Percentiles rank a stretch among this genome's conserved stretches.
phyloP scores from a whole-genome alignment of 306 rosid genomes.

The Rubus idaeus region DNA sequence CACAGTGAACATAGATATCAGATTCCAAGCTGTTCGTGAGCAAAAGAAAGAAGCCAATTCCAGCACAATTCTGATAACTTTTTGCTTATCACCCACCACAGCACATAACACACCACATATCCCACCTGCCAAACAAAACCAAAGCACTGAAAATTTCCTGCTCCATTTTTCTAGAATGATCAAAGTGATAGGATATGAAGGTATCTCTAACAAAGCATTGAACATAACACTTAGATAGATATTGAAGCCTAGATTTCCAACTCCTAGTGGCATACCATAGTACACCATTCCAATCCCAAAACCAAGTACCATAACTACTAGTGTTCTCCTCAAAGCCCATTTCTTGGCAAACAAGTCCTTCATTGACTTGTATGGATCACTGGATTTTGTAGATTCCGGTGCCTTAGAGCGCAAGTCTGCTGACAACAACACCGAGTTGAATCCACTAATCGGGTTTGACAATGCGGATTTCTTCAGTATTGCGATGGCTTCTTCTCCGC shows the following conservation, averaged over 20 bases:
- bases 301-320: slow-evolving; percentile 13
- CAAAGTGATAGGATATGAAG: slow-evolving; percentile 28
- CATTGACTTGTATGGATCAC: slow-evolving; percentile 24
- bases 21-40: slow-evolving; percentile 24
- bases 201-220: slow-evolving; percentile 41
- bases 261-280: slow-evolving; percentile 43
- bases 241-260: slow-evolving; percentile 41
- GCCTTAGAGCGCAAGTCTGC: neutral
- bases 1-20: slow-evolving; percentile 33
- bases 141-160: slow-evolving; percentile 12
- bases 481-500: slow-evolving; percentile 12
- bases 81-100: neutral
- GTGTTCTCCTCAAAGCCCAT: slow-evolving; percentile 28
- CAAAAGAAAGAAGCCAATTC: slow-evolving; percentile 38
- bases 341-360: slow-evolving; percentile 15
- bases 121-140: slow-evolving; percentile 17
- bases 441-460: neutral
- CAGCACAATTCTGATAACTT: slow-evolving; percentile 18
- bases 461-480: neutral
- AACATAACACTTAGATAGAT: slow-evolving; percentile 33
- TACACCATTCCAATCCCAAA: slow-evolving; percentile 41
- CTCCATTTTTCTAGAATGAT: slow-evolving; percentile 19
- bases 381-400: neutral
- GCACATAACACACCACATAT: slow-evolving; percentile 18
- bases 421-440: neutral